Base-by-base conservation (phyloP, 1,139 yeast genomes). In the Candida mesenterica region DNA sequence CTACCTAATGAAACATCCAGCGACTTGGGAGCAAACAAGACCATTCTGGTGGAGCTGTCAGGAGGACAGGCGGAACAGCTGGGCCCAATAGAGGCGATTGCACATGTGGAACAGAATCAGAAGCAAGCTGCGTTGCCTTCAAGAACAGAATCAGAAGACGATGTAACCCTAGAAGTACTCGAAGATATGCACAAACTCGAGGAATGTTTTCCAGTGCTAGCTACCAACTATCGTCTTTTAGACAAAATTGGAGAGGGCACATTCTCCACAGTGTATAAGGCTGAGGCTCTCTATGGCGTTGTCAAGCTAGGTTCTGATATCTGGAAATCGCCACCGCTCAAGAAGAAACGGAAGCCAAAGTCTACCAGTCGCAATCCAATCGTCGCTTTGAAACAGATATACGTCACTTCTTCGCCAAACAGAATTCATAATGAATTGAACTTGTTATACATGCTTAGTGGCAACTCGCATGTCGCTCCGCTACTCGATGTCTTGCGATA, bases 231-330 rank as follows among this genome's bases (percentile, higher is more conserved):
- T 52, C 68, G 79, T 28, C 64, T 92, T 16, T 62, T 86, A 24
- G 94, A 87, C 49, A 86, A 90, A 55, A 86, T 90, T 45, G 99
- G 98, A 9, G 97, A 90, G 57, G 97, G 97, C 17, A 89, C 97
- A 0, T 89, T 89, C 52, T 85, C 95, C 15, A 78, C 89, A 1
- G 96, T 92, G 4, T 92, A 88, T 68, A 84, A 84, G 53, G 96
- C 97, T 0, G 81, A 80, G 42, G 95, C 90, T 38, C 55, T 80
- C 33, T 65, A 65, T 39, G 77, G 75, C 1, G 50, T 63, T 10
- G 59, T 61, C 33, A 64, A 51, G 45, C 52, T 61, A 40, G 68
- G 65, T 14, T 59, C 63, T 25, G 77, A 59, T 41, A 57, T 62
- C 30, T 71, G 77, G 76, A 66, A 61, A 43, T 65, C 73, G 1